Evolutionary conservation across 1,139 yeast species (phyloP).

Genomic region (Scheffersomyces stambukii): DNA sequence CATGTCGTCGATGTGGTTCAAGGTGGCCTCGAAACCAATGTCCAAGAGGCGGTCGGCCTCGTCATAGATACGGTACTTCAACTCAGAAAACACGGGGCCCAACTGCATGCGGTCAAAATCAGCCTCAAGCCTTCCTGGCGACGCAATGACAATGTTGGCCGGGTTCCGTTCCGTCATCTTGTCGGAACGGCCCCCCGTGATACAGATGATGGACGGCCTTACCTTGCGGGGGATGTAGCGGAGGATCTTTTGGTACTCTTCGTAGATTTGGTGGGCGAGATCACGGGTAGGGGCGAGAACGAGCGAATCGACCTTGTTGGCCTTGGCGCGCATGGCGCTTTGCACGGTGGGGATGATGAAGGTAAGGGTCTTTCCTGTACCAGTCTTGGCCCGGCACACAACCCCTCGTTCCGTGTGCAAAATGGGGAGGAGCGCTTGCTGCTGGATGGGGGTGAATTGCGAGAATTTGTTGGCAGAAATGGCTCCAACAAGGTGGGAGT

Average conservation of each 20-base stretch:
- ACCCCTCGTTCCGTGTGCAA: slow-evolving; percentile 55
- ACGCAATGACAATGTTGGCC: slow-evolving; percentile 66
- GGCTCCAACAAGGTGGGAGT: slow-evolving; percentile 20
- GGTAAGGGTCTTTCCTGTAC: slow-evolving; percentile 92
- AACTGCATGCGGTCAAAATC: slow-evolving; percentile 44
- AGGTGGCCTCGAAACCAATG: slow-evolving; percentile 66
- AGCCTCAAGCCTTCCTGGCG: slow-evolving; percentile 85
- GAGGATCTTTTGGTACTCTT: slow-evolving; percentile 52
- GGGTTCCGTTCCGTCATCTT: slow-evolving; percentile 17
- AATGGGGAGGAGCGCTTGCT: slow-evolving; percentile 65
- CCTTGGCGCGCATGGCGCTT: slow-evolving; percentile 19
- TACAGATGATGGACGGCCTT: slow-evolving; percentile 18
- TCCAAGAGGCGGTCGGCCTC: slow-evolving; percentile 78
- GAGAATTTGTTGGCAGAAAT: slow-evolving; percentile 39
- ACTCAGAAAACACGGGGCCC: slow-evolving; percentile 50
- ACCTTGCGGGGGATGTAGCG: slow-evolving; percentile 15
- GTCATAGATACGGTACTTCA: slow-evolving; percentile 71
- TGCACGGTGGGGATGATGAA: slow-evolving; percentile 79
- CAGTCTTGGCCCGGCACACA: slow-evolving; percentile 89
- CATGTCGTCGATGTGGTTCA: slow-evolving; percentile 51
- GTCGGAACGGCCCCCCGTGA: slow-evolving; percentile 39
- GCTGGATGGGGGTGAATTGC: slow-evolving; percentile 75
- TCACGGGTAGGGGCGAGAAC: slow-evolving; percentile 91
- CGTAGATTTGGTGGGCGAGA: slow-evolving; percentile 78
- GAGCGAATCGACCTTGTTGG: slow-evolving; percentile 47